Conservation (phyloP, 441 rosid genomes). For the Erysimum cheiri region DNA sequence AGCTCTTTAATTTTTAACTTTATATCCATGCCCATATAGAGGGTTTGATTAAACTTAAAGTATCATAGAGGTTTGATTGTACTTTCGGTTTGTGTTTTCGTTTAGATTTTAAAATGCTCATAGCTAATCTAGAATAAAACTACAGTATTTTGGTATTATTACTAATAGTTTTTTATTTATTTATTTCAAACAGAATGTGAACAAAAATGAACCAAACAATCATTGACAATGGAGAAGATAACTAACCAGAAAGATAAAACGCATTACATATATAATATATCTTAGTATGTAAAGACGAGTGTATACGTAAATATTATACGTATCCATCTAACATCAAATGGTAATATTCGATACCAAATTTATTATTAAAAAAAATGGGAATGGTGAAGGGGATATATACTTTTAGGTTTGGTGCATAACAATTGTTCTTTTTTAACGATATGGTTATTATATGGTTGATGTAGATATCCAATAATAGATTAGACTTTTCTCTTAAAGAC, state of each 20-base stretch:
- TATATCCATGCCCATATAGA: conserved; percentile 29
- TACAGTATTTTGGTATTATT: too few relatives aligned
- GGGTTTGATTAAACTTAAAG: neutral
- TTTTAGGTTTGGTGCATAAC: conserved; percentile 37
- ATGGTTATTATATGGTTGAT: conserved; percentile 39
- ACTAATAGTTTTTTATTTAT: too few relatives aligned
- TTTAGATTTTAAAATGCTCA: neutral
- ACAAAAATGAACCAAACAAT: neutral
- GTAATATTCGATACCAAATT: neutral
- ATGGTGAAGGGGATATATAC: conserved; percentile 30
- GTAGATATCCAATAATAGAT: conserved; percentile 38
- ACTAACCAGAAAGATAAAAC: neutral
- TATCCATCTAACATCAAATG: neutral
- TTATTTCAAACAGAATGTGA: too few relatives aligned
- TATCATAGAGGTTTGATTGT: neutral
- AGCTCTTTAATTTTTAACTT: conserved; percentile 33
- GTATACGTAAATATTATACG: neutral
- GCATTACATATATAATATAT: neutral
- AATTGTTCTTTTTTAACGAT: conserved; percentile 20
- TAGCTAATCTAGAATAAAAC: too few relatives aligned
- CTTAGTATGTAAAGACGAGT: neutral
- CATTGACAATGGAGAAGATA: neutral
- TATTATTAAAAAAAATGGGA: conserved; percentile 3
- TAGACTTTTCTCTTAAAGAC: conserved; percentile 42
- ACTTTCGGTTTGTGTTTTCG: neutral